These are phyloP conservation scores for Colletotrichum higginsianum DNA, from an alignment of 2,329 filamentous ascomycete species.

Conservation along the genomic window DNA sequence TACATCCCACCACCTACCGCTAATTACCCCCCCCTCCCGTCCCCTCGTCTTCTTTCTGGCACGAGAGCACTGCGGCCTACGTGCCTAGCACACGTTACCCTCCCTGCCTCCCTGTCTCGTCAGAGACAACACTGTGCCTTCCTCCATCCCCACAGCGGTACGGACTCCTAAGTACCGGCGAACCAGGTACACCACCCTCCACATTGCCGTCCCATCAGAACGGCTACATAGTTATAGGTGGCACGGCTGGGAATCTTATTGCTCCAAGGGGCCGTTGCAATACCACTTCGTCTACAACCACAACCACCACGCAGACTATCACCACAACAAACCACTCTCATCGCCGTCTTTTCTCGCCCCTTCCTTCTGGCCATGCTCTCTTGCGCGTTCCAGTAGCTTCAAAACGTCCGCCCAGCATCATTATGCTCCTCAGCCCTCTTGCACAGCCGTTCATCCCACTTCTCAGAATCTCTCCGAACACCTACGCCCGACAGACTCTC, in stretches of 20 bases:
- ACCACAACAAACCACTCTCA: conserved; percentile 31
- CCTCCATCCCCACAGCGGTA: conserved; percentile 12
- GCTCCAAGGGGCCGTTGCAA: conserved; percentile 41
- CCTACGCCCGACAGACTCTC: conserved; percentile 28
- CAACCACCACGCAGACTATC: conserved; percentile 28
- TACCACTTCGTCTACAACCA: conserved; percentile 40
- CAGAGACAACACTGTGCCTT: conserved; percentile 20
- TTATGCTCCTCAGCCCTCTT: conserved; percentile 42
- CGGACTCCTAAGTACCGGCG: conserved; percentile 22
- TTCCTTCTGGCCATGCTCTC: conserved; percentile 31
- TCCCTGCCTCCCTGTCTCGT: conserved; percentile 27
- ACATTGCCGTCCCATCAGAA: conserved; percentile 40
- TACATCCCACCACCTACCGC: conserved; percentile 30
- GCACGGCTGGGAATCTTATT: conserved; percentile 39
- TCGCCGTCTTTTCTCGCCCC: background rate
- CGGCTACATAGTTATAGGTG: conserved; percentile 18
- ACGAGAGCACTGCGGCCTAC: conserved; percentile 9
- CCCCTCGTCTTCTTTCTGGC: background rate
- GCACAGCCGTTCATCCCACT: conserved; percentile 40
- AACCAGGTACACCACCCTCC: conserved; percentile 29
- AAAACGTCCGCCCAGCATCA: conserved; percentile 41
- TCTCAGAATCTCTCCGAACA: conserved; percentile 33
- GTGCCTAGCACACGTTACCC: conserved; percentile 24
- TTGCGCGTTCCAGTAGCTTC: conserved; percentile 32
- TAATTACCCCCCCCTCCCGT: conserved; percentile 9